Conservation (phyloP, 1,284 basidiomycete genomes). For the Boletus holoroseus region DNA sequence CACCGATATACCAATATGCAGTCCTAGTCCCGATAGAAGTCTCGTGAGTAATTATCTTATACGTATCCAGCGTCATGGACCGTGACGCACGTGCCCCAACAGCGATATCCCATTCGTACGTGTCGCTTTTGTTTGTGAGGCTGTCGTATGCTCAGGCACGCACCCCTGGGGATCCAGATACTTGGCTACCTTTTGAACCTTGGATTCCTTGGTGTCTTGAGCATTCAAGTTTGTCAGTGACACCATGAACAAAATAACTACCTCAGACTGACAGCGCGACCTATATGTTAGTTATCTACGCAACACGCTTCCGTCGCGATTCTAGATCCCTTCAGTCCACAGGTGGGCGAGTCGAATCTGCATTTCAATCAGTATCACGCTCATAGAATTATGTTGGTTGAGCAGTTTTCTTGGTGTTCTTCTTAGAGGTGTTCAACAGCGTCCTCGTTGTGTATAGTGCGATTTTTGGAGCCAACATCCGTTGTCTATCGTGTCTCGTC, state of each 20-base stretch:
- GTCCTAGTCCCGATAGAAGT: constrained; percentile 4
- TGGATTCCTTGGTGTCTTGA: constrained; percentile 1
- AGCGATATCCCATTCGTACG: constrained; percentile 1
- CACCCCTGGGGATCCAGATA: not conserved
- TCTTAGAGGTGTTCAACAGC: constrained; percentile 8
- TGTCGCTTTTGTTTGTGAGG: not conserved
- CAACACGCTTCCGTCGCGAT: not conserved
- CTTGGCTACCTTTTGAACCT: constrained; percentile 5
- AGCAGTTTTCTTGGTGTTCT: constrained; percentile 4
- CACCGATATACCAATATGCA: not conserved
- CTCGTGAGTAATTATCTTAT: not conserved
- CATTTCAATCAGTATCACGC: not conserved
- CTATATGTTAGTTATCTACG: not conserved
- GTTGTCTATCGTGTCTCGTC: constrained; percentile 6
- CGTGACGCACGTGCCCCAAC: not conserved
- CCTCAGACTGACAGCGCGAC: not conserved
- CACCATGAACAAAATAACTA: too few relatives aligned
- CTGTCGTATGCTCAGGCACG: not conserved
- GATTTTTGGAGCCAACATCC: not conserved
- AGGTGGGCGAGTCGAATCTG: not conserved
- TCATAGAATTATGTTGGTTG: not conserved
- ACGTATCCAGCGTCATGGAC: not conserved
- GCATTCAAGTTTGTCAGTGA: constrained; percentile 1
- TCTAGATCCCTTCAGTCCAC: not conserved
- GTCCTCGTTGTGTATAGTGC: constrained; percentile 3